phyloP scores from a whole-genome alignment of 257 asterid genomes.

The Knoxia roxburghii region DNA sequence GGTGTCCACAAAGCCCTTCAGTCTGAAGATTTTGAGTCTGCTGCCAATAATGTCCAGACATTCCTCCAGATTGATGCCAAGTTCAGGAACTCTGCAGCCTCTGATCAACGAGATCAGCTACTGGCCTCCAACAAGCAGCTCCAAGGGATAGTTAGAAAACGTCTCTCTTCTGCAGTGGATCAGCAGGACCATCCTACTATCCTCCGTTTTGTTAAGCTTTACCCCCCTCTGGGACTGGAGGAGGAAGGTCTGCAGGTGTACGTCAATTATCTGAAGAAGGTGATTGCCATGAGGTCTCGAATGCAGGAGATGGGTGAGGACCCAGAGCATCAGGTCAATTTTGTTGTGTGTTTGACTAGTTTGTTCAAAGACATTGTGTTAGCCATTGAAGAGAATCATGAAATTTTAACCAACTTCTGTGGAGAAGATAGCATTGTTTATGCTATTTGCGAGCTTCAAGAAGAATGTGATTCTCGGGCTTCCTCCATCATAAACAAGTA shows the following conservation, averaged over 20 bases:
- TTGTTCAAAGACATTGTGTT: conserved; percentile 80
- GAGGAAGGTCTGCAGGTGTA: conserved; percentile 86
- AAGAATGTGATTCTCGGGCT: conserved; percentile 90
- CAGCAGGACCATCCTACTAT: conserved; percentile 71
- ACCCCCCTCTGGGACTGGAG: conserved; percentile 69
- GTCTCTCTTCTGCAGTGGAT: conserved; percentile 61
- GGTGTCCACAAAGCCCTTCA: conserved; percentile 71
- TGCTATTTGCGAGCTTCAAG: conserved; percentile 89
- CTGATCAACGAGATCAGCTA: conserved; percentile 83
- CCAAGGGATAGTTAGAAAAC: conserved; percentile 64
- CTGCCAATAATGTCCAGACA: conserved; percentile 60
- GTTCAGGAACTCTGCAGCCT: conserved; percentile 54
- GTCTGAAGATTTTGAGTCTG: conserved; percentile 79
- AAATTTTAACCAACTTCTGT: conserved; percentile 64
- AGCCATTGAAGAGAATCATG: conserved; percentile 85
- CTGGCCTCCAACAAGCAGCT: conserved; percentile 71
- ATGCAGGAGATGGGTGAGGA: conserved; percentile 62
- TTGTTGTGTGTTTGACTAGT: conserved; percentile 70
- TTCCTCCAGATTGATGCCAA: conserved; percentile 79
- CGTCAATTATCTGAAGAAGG: conserved; percentile 61
- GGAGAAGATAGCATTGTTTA: conserved; percentile 95
- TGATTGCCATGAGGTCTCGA: conserved; percentile 60
- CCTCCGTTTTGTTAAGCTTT: conserved; percentile 70
- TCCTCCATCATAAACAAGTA: conserved; percentile 66
- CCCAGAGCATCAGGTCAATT: conserved; percentile 26